Conservation (phyloP, 305 asterid genomes). For the Plantago coronopus region DNA sequence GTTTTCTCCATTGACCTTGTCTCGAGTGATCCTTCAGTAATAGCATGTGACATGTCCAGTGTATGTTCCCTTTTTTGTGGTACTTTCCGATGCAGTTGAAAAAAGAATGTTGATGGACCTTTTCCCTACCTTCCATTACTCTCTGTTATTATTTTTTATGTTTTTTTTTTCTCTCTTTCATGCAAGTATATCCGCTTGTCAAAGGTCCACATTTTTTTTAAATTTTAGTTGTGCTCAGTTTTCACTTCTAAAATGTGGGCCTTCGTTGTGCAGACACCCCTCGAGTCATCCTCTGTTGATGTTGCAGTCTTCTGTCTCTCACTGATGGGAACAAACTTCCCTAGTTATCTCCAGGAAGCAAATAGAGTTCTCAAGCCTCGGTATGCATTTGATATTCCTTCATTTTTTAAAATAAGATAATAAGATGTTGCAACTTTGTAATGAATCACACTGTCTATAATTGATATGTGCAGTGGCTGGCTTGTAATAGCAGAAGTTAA, state of each 20-base stretch:
- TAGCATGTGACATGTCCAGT: conserved; percentile 90
- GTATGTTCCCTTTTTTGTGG: conserved; percentile 34
- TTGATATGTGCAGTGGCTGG: conserved; percentile 63
- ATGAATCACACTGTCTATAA: conserved; percentile 9
- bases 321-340: conserved; percentile 88
- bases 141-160: too few species aligned
- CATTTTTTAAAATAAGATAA: conserved; percentile 6
- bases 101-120: not conserved
- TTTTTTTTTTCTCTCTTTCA: too few species aligned
- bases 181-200: not conserved
- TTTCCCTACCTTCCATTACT: not conserved
- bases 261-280: conserved; percentile 67
- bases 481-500: conserved; percentile 94
- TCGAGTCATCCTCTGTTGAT: conserved; percentile 65
- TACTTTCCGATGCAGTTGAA: conserved; percentile 7
- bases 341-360: conserved; percentile 78
- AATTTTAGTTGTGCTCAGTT: not conserved
- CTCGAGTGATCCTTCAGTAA: conserved; percentile 69
- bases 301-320: conserved; percentile 89
- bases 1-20: conserved; percentile 85
- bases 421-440: not conserved
- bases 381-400: conserved; percentile 33
- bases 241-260: conserved; percentile 9
- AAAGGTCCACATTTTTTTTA: not conserved
- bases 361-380: conserved; percentile 69